These are phyloP conservation scores for Colletotrichum gigasporum DNA, from an alignment of 2,329 filamentous ascomycete genomes.

Conservation along the genomic window DNA sequence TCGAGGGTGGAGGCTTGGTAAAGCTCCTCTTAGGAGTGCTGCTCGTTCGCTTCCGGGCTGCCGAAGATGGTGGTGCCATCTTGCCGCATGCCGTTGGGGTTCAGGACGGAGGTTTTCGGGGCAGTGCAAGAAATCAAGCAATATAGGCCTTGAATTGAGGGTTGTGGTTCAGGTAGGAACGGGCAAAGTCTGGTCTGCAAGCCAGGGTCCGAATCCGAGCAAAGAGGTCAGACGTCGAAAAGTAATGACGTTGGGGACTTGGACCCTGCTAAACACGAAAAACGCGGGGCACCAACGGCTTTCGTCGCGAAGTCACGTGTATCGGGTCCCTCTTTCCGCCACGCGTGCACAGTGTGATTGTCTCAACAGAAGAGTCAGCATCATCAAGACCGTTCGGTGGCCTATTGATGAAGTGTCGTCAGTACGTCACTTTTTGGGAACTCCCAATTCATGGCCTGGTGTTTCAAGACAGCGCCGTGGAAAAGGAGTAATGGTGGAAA, in stretches of 20 bases:
- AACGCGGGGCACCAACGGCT: conserved; percentile 3
- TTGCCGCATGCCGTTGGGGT: conserved; percentile 10
- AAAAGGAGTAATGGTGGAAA: no score
- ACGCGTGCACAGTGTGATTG: no score
- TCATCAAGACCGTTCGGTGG: no score
- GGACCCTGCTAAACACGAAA: conserved; percentile 4
- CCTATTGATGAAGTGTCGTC: no score
- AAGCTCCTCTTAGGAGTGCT: conserved; percentile 29
- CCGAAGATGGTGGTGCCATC: conserved; percentile 29
- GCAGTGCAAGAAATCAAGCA: not conserved
- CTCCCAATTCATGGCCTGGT: no score
- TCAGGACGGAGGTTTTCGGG: no score
- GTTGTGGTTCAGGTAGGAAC: not conserved
- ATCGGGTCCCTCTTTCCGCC: no score
- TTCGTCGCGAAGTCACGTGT: conserved; percentile 24
- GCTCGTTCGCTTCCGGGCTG: conserved; percentile 27
- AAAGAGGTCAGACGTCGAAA: not conserved
- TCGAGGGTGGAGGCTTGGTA: conserved; percentile 30
- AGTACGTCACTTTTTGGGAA: no score
- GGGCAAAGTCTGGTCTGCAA: not conserved
- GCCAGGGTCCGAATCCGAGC: not conserved
- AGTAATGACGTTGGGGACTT: conserved; percentile 8
- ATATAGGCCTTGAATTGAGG: not conserved
- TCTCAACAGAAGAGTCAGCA: no score
- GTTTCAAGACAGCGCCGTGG: no score